phyloP scores from a whole-genome alignment of 1,139 yeast genomes.

The Suhomyces ambrosiae region DNA sequence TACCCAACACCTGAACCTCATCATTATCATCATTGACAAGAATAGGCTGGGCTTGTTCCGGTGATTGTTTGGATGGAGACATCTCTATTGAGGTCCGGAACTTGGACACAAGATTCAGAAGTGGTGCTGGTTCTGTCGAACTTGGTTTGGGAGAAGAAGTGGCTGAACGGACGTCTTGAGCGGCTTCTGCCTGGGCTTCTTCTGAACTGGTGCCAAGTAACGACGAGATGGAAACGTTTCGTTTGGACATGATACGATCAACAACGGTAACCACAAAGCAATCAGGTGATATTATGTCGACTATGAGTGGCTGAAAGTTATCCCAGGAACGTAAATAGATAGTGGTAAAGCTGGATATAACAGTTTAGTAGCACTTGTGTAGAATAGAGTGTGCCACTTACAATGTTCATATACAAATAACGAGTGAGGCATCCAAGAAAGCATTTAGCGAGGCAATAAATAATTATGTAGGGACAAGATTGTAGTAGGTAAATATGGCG shows the following conservation, averaged over 20 bases:
- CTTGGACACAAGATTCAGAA: conserved; percentile 17
- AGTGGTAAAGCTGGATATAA: too few relatives aligned
- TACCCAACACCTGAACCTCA: neutral
- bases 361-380: too few relatives aligned
- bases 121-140: conserved; percentile 5
- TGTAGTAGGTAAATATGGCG: too few relatives aligned
- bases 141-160: conserved; percentile 6
- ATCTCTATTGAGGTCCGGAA: conserved; percentile 19
- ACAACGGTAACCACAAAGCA: too few relatives aligned
- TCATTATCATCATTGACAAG: conserved; percentile 11
- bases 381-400: too few relatives aligned
- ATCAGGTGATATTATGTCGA: too few relatives aligned
- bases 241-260: conserved; percentile 15
- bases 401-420: too few relatives aligned
- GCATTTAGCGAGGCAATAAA: too few relatives aligned
- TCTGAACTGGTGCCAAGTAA: conserved; percentile 18
- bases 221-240: conserved; percentile 24
- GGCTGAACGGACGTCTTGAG: conserved; percentile 7
- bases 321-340: too few relatives aligned
- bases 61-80: conserved; percentile 7
- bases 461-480: too few relatives aligned
- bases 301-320: too few relatives aligned
- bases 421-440: too few relatives aligned
- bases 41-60: conserved; percentile 1
- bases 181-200: conserved; percentile 9